Evolutionary conservation across 1,284 basidiomycete genomes (phyloP), one percentile per base, ranked within the genome.

Genomic region (Fistulinella cinereoalba): DNA sequence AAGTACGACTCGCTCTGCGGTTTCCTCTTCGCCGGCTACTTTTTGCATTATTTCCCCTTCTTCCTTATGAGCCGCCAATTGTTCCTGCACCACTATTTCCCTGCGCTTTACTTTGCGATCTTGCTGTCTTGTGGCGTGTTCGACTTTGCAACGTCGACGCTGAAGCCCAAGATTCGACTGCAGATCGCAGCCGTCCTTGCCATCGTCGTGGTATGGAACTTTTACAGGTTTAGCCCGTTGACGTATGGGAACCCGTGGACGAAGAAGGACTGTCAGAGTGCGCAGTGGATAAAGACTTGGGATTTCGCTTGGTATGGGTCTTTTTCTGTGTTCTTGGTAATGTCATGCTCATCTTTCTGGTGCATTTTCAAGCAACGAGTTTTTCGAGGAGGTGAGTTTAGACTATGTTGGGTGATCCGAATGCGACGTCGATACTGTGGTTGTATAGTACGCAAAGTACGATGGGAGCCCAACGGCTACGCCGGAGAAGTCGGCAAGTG

Each of bases 31-130:
- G 68, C 90, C n/a, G 93, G 91, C 42, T 98, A 95, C 92, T 75
- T 74, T n/a, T 62, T 97, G 37, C 96, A 98, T 72, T 98, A 96
- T 70, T 76, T 92, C 61, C 96, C 96, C 10, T 99, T 99, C 79
- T 97, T 84, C 79, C 73, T 97, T 55, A 98, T 98, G 96, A 73
- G 81, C 41, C 90, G 96, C 21, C 96, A 99, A 64, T 81, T 98
- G 37, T 98, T 98, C 80, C 68, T 98, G 23, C 95, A 98, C 65
- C 95, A 98, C 71, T 97, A 98, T 67, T 87, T 97, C 67, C 95
- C 95, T 0, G 92, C 96, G 0, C 76, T 99, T 13, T 99, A 97
- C 69, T 98, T 95, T 63, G 85, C 92, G 18, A 84, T 98, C 55
- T 78, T 99, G 9, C 73, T 94, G 22, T 76, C 79, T 24, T 88